Conservation (phyloP, 352 stramenopile genomes). For the Aphanomyces stellatus region DNA sequence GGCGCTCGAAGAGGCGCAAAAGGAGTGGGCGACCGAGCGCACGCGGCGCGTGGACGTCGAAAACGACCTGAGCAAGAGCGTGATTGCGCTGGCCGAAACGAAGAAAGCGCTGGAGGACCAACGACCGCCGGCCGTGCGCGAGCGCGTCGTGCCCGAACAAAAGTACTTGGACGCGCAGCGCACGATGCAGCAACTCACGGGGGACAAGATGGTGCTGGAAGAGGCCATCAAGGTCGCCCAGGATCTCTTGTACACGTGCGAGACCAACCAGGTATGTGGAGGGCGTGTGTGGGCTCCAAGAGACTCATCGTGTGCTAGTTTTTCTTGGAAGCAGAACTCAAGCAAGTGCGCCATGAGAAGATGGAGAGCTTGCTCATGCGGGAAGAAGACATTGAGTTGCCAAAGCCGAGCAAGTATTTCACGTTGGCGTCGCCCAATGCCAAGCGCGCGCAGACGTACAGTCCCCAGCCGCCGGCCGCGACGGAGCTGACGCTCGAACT, state of each 20-base stretch:
- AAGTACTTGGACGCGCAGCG: conserved; percentile 10
- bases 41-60: conserved; percentile 19
- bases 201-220: background rate
- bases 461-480: background rate
- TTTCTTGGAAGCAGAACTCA: conserved; percentile 26
- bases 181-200: background rate
- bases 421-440: conserved; percentile 6
- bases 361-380: conserved; percentile 48
- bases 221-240: conserved; percentile 28
- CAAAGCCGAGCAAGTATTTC: conserved; percentile 14
- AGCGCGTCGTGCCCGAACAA: conserved; percentile 1
- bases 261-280: background rate
- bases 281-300: too few relatives aligned
- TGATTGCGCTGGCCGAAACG: background rate
- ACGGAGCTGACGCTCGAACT: background rate
- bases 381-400: conserved; percentile 52
- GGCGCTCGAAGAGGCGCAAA: conserved; percentile 31
- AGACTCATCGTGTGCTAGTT: background rate
- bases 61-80: conserved; percentile 9
- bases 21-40: conserved; percentile 39
- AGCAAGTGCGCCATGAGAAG: conserved; percentile 34
- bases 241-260: background rate
- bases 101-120: conserved; percentile 12
- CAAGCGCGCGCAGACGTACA: conserved; percentile 4
- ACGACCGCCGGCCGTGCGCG: background rate